Base-by-base conservation (phyloP, 2,329 filamentous ascomycete genomes). In the Exophiala sp. region DNA sequence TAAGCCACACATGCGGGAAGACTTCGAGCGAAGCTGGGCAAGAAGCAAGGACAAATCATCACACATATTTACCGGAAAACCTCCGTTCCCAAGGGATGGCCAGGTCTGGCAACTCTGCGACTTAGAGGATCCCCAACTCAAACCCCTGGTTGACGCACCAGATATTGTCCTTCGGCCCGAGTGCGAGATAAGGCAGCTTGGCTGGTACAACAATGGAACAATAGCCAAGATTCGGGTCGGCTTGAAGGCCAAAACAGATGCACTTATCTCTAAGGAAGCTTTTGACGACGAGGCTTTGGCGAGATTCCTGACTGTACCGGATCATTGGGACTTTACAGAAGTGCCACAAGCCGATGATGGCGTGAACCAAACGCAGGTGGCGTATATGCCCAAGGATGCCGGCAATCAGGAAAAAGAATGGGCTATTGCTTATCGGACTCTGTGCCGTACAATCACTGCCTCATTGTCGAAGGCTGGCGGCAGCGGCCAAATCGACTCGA, bases 41-140 rank as follows among this genome's bases (percentile, higher is more conserved):
- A 42, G 51, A 9, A 61, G 18, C 61, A 66, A 8, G 61, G 71
- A 46, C 65, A 68, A 10, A 63, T 68, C 46, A 65, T 62, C 68
- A 0, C 91, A 97, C 69, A 75, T 92, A 1, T 97, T 96, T 70
- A 89, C 95, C 57, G 92, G 92, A 43, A 77, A 84, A 55, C 80
- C 68, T 0, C 72, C 79, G 2, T 83, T 92, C 50, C 83, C 83
- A 12, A 81, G 82, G 1, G 91, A 96, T 65, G 91, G 91, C 36
- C 94, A 94, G 65, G 86, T 94, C 46, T 99, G 91, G 87, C 94
- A 97, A 75, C 81, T 95, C 21, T 95, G 91, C 72, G 94, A 99
- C 69, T 86, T 97, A 50, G 87, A 83, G 0, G 92, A 97, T 64
- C 88, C 90, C 0, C 66, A 91, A 1, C 76, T 97, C 1, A 74